Conservation (phyloP, 164 flowering plant genomes). For the Berberis vulgaris region DNA sequence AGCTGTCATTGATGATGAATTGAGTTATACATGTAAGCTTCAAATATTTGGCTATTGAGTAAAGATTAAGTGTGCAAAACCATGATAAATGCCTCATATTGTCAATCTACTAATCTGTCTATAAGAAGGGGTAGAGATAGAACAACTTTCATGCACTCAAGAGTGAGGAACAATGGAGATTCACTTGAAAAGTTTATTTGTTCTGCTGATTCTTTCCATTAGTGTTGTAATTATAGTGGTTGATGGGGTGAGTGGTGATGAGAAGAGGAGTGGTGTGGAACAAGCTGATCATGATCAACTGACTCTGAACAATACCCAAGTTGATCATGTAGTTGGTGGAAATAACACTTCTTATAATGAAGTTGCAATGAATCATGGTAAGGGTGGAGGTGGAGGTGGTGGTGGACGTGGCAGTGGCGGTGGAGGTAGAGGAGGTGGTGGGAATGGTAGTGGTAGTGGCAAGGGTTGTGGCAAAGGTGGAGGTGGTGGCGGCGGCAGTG, state of each 20-base stretch:
- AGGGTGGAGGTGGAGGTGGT: neutral
- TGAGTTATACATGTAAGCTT: too few relatives aligned
- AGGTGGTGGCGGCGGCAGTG: neutral
- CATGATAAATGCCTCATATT: too few relatives aligned
- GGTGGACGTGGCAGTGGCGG: conserved; percentile 3
- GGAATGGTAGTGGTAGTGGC: neutral
- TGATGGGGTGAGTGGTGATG: neutral
- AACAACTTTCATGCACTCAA: too few relatives aligned
- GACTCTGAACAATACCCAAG: neutral
- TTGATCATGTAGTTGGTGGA: neutral
- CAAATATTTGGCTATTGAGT: too few relatives aligned
- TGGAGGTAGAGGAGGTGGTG: neutral
- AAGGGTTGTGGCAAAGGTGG: neutral
- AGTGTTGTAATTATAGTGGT: neutral
- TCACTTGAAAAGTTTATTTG: too few relatives aligned
- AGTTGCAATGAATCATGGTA: neutral
- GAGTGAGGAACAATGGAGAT: too few relatives aligned
- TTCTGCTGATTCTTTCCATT: too few relatives aligned
- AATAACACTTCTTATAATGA: neutral
- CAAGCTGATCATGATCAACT: neutral
- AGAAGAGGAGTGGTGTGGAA: neutral
- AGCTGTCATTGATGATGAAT: too few relatives aligned
- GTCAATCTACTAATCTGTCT: too few relatives aligned
- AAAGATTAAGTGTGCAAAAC: too few relatives aligned
- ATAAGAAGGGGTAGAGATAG: too few relatives aligned